These are phyloP conservation scores for Arthromyces matolae DNA, from an alignment of 768 basidiomycete genomes.

Conservation along the genomic window DNA sequence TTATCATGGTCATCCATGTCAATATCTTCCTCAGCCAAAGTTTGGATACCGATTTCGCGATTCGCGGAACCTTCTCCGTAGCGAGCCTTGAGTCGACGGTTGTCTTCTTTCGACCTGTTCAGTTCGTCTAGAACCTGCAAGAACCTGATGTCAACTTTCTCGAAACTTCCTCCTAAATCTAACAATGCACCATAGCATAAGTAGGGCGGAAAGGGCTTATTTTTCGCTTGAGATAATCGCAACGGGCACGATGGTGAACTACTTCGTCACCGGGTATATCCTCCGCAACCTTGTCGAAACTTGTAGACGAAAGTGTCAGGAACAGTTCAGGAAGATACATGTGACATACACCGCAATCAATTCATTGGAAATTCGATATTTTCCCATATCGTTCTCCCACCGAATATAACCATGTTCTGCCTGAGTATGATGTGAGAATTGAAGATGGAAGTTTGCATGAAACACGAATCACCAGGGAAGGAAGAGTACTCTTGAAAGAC, in stretches of 20 bases:
- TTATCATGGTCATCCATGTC: too few relatives aligned
- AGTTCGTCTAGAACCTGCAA: too few relatives aligned
- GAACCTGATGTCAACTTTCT: too few relatives aligned
- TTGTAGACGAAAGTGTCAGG: not conserved
- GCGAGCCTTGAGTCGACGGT: too few relatives aligned
- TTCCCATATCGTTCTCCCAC: not conserved
- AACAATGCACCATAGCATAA: not conserved
- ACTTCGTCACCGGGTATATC: not conserved
- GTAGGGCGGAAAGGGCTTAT: not conserved
- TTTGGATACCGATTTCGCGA: too few relatives aligned
- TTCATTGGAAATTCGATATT: not conserved
- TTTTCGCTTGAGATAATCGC: conserved; percentile 3
- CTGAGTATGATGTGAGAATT: not conserved
- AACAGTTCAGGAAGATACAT: not conserved
- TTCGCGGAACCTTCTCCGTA: too few relatives aligned
- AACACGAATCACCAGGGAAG: conserved; percentile 1
- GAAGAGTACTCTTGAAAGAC: not conserved
- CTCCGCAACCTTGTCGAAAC: not conserved
- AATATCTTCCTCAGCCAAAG: too few relatives aligned
- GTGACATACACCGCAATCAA: not conserved
- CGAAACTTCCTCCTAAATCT: too few relatives aligned
- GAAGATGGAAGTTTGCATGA: not conserved
- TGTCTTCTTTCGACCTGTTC: too few relatives aligned
- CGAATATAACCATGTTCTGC: conserved; percentile 3
- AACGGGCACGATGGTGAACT: not conserved